Conservation (phyloP, 73 alveolate species). For the Paramecium octaurelia region DNA sequence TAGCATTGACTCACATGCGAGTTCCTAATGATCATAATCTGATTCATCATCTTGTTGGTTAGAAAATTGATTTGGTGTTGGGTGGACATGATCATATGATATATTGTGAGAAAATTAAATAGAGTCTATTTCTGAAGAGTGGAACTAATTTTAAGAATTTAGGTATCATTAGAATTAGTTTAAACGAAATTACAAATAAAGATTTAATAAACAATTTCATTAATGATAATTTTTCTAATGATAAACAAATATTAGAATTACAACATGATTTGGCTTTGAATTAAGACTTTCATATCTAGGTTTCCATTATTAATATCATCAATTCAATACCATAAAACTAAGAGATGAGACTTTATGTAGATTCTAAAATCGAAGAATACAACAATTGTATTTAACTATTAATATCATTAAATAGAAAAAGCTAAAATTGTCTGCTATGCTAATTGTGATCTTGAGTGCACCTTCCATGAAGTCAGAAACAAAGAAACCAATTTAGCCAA, state of each 20-base stretch:
- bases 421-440: conserved; percentile 53
- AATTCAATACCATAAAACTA: background rate
- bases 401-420: background rate
- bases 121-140: background rate
- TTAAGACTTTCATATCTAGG: background rate
- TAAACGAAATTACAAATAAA: background rate
- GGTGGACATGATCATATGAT: conserved; percentile 84
- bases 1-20: background rate
- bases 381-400: background rate
- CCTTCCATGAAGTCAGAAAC: conserved; percentile 61
- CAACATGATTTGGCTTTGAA: background rate
- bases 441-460: conserved; percentile 67
- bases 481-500: conserved; percentile 76
- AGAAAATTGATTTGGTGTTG: conserved; percentile 66
- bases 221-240: background rate
- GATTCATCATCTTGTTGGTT: conserved; percentile 38
- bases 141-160: conserved; percentile 34
- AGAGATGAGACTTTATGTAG: background rate
- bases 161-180: background rate
- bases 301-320: background rate
- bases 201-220: background rate
- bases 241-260: background rate
- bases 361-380: background rate
- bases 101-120: background rate
- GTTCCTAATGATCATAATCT: conserved; percentile 71